Conservation (phyloP, 106 monocot genomes). For the Amphibolis antarctica region DNA sequence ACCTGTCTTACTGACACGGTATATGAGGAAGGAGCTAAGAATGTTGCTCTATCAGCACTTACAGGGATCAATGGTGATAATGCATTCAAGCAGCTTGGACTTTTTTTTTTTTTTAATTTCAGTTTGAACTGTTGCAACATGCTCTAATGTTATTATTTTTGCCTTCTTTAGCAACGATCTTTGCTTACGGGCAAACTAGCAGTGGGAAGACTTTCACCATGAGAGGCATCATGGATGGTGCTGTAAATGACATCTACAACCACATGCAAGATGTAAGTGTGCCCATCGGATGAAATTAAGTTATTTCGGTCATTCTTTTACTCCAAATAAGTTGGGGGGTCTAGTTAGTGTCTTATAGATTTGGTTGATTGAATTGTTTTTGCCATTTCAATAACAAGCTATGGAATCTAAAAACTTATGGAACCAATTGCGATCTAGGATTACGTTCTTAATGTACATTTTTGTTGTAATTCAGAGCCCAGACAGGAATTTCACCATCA, state of each 20-base stretch:
- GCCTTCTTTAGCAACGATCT: conserved; percentile 72
- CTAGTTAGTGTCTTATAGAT: too few relatives aligned
- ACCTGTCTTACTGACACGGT: conserved; percentile 52
- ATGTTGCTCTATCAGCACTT: conserved; percentile 78
- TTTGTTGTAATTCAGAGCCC: conserved; percentile 34
- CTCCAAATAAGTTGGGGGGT: background rate
- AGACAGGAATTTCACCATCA: conserved; percentile 65
- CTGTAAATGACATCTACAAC: conserved; percentile 80
- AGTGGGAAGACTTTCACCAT: conserved; percentile 94
- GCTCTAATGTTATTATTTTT: conserved; percentile 3
- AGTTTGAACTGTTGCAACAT: background rate
- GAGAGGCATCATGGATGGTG: conserved; percentile 81
- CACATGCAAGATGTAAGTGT: conserved; percentile 74
- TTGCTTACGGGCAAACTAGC: conserved; percentile 98
- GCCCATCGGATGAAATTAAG: background rate
- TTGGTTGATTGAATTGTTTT: background rate
- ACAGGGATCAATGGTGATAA: conserved; percentile 97
- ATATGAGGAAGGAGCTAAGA: conserved; percentile 86
- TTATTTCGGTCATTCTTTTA: background rate
- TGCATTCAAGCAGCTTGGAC: background rate
- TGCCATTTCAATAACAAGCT: background rate
- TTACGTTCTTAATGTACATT: background rate
- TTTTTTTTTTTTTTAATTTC: too few relatives aligned
- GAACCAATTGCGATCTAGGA: background rate
- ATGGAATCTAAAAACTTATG: background rate